These are phyloP conservation scores for Hydnum rufescens DNA, from an alignment of 768 basidiomycete species.

Conservation along the genomic window DNA sequence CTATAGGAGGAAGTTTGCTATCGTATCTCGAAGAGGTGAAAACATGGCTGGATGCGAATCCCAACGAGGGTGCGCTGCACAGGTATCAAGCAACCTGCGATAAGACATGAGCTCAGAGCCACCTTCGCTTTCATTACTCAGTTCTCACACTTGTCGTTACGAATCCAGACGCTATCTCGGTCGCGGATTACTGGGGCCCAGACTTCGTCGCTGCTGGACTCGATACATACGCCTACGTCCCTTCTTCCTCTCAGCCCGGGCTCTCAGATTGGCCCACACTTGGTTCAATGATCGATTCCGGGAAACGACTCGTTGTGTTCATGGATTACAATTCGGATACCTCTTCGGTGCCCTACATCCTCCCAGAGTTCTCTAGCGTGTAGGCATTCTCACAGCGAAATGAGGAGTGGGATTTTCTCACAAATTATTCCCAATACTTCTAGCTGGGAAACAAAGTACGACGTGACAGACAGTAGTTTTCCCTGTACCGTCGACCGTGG, in stretches of 20 bases:
- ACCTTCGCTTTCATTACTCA: neutral
- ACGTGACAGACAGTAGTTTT: neutral
- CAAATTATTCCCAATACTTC: neutral
- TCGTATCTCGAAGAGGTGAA: constrained; percentile 30
- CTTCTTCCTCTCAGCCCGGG: constrained; percentile 34
- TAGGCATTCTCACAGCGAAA: neutral
- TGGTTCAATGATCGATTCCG: constrained; percentile 31
- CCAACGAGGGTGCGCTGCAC: constrained; percentile 48
- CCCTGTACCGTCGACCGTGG: neutral
- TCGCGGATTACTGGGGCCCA: constrained; percentile 35
- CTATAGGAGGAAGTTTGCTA: neutral
- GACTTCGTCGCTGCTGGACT: constrained; percentile 57
- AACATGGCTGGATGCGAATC: constrained; percentile 69
- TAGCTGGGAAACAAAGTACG: neutral
- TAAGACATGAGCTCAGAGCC: neutral
- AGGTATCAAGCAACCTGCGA: neutral
- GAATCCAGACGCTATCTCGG: constrained; percentile 47
- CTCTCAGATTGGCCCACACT: constrained; percentile 68
- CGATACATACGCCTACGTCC: constrained; percentile 53
- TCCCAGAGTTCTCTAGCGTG: constrained; percentile 16
- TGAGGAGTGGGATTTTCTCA: neutral
- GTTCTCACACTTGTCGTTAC: constrained; percentile 69
- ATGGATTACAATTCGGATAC: constrained; percentile 62
- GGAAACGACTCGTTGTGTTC: constrained; percentile 65
- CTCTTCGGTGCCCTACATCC: constrained; percentile 55